phyloP scores from a whole-genome alignment of 805 yeast species.

The Candida gorgasii region DNA sequence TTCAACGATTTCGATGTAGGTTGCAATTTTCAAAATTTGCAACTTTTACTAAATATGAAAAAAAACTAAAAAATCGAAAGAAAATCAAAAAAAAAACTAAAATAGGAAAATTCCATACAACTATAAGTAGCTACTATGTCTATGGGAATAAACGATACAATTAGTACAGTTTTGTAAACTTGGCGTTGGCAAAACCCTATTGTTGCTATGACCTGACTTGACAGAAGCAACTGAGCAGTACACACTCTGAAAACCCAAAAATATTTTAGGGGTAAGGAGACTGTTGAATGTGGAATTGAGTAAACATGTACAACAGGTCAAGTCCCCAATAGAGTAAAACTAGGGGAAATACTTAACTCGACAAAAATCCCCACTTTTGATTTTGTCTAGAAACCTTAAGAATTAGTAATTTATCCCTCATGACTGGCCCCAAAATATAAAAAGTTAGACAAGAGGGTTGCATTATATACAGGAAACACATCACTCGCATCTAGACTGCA shows the following conservation, averaged over 20 bases:
- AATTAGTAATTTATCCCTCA: neutral
- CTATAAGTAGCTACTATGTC: neutral
- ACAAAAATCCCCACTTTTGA: neutral
- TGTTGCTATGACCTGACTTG: too few species aligned
- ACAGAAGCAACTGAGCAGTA: neutral
- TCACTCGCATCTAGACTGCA: conserved; percentile 1
- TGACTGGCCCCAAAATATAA: conserved; percentile 6
- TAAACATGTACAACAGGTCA: neutral
- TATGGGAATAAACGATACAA: too few species aligned
- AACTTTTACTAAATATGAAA: neutral
- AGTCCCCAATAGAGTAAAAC: too few species aligned
- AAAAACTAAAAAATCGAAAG: neutral
- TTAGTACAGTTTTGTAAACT: neutral
- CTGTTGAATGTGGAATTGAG: too few species aligned
- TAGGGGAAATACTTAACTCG: neutral
- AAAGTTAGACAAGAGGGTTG: neutral
- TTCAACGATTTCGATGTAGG: neutral
- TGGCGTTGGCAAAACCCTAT: neutral
- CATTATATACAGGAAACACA: conserved; percentile 1
- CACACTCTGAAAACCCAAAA: too few species aligned
- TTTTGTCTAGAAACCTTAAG: neutral
- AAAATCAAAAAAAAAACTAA: neutral
- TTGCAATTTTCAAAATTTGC: conserved; percentile 1
- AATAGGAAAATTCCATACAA: neutral
- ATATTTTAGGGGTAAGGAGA: too few species aligned